A percentile compares a stretch with the other conserved stretches of the same genome.
These are phyloP conservation scores for Trichothecium sympodiale DNA, from an alignment of 2,329 filamentous ascomycete genomes.

Conservation along the genomic window DNA sequence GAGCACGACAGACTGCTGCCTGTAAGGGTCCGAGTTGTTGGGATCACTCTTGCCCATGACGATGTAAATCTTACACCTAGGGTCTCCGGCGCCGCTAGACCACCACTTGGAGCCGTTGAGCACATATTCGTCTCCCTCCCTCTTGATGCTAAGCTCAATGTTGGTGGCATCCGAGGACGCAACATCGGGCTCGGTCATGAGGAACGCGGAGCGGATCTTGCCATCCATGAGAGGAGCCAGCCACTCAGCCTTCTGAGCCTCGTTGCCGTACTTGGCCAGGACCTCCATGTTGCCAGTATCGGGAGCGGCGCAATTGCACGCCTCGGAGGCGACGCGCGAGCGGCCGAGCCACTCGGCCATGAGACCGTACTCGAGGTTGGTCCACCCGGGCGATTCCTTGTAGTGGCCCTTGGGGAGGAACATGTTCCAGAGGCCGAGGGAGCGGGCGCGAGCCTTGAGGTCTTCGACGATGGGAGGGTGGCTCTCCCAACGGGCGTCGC, in stretches of 20 bases:
- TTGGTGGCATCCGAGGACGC: constrained; percentile 90
- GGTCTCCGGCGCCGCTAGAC: constrained; percentile 91
- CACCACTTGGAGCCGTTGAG: constrained; percentile 99
- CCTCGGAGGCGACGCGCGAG: constrained; percentile 72
- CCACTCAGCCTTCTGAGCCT: constrained; percentile 76
- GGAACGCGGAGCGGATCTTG: constrained; percentile 77
- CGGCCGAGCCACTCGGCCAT: constrained; percentile 96
- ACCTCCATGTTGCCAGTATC: constrained; percentile 97
- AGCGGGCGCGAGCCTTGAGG: constrained; percentile 72
- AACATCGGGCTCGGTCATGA: constrained; percentile 88
- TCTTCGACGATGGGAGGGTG: constrained; percentile 79
- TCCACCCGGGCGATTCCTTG: constrained; percentile 87
- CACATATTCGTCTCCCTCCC: constrained; percentile 79
- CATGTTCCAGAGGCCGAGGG: constrained; percentile 94
- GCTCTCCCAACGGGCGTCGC: constrained; percentile 64
- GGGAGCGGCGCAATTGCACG: constrained; percentile 80
- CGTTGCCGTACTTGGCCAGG: constrained; percentile 80
- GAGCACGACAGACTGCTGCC: constrained; percentile 85
- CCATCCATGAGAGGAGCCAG: constrained; percentile 71
- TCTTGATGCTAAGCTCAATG: constrained; percentile 71
- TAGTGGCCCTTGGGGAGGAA: constrained; percentile 94
- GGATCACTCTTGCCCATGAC: constrained; percentile 92
- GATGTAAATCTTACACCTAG: constrained; percentile 84
- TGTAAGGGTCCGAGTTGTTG: constrained; percentile 65
- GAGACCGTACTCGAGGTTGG: constrained; percentile 90